Conservation (phyloP, 1,284 basidiomycete genomes). For the Sporisorium reilianum region DNA sequence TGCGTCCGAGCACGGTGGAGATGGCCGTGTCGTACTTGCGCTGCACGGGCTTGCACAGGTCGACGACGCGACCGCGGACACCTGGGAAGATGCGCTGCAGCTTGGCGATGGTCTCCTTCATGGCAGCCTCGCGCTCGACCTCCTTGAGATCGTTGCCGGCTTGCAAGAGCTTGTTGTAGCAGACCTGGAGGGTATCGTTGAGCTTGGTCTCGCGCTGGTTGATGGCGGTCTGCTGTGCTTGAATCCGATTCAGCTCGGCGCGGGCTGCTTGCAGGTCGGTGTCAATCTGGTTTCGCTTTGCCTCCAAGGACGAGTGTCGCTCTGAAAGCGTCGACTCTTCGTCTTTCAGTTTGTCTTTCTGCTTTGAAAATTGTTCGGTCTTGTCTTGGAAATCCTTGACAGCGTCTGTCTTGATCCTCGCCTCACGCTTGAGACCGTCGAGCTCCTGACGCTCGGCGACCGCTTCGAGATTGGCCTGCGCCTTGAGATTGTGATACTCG, state of each 20-base stretch:
- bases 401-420: conserved; percentile 79
- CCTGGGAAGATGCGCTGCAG: conserved; percentile 76
- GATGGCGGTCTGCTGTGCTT: conserved; percentile 80
- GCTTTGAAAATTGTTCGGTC: conserved; percentile 77
- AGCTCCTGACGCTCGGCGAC: conserved; percentile 88
- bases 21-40: conserved; percentile 93
- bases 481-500: conserved; percentile 81
- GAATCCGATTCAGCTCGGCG: conserved; percentile 80
- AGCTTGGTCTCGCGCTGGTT: conserved; percentile 69
- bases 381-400: conserved; percentile 75
- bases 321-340: conserved; percentile 75
- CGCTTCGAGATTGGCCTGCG: conserved; percentile 78
- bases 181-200: conserved; percentile 87
- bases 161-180: conserved; percentile 82
- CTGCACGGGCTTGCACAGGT: conserved; percentile 91
- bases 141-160: conserved; percentile 72
- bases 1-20: conserved; percentile 92
- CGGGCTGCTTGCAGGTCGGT: conserved; percentile 70
- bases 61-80: conserved; percentile 82
- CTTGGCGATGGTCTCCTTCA: conserved; percentile 86
- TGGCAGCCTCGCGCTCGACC: conserved; percentile 82
- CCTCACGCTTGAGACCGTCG: conserved; percentile 83
- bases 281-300: conserved; percentile 33
- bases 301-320: conserved; percentile 73
- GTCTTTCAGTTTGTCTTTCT: conserved; percentile 75